A percentile compares a stretch with the other conserved stretches of the same genome.
Conservation (phyloP, 1,284 basidiomycete genomes). For the Cutaneotrichosporon cavernicola region DNA sequence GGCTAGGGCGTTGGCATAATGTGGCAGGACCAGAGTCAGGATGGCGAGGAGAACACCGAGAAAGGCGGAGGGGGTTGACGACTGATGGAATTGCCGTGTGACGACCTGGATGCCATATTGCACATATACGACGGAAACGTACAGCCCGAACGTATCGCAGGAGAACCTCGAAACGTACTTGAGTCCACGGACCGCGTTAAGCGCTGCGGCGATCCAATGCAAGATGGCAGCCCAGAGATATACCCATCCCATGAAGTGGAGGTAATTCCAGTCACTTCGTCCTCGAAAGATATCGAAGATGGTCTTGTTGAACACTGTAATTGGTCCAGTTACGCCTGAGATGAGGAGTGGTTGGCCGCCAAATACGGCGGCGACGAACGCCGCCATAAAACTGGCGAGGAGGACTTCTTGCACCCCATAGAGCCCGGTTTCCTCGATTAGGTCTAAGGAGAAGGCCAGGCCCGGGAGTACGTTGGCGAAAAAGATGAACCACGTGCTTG, state of each 20-base stretch:
- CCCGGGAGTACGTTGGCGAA: constrained; percentile 69
- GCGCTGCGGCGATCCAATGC: constrained; percentile 80
- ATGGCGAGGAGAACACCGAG: constrained; percentile 70
- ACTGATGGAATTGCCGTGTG: constrained; percentile 66
- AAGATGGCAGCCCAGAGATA: constrained; percentile 91
- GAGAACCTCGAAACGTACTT: constrained; percentile 85
- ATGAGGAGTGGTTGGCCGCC: constrained; percentile 90
- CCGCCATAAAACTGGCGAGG: constrained; percentile 69
- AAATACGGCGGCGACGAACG: constrained; percentile 85
- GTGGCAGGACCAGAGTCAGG: constrained; percentile 69
- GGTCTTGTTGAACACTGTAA: constrained; percentile 87
- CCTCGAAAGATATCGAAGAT: constrained; percentile 73
- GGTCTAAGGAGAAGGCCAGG: constrained; percentile 86
- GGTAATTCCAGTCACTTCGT: constrained; percentile 58
- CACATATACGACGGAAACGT: constrained; percentile 71
- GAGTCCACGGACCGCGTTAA: constrained; percentile 80
- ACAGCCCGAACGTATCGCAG: constrained; percentile 88
- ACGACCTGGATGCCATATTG: constrained; percentile 80
- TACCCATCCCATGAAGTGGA: constrained; percentile 88
- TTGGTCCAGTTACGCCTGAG: constrained; percentile 90
- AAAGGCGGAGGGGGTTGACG: constrained; percentile 60
- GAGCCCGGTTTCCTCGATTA: constrained; percentile 82
- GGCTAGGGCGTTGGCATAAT: constrained; percentile 69
- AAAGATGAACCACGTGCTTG: constrained; percentile 50
- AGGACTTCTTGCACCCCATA: constrained; percentile 87